Conservation (phyloP, 148 eudicot species). For the Silene uniflora region DNA sequence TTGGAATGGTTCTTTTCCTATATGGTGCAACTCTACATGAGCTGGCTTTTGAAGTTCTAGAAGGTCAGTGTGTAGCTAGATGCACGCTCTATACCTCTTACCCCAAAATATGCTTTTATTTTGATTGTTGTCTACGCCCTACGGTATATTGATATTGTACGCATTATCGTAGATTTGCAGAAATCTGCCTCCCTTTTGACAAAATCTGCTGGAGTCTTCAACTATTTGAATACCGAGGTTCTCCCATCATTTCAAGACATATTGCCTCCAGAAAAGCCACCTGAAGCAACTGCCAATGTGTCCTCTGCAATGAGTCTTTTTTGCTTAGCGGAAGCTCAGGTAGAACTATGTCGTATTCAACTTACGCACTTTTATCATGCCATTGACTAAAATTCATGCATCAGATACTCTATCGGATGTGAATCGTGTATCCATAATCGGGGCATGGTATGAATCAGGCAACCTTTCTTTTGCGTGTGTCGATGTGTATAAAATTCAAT, state of each 20-base stretch:
- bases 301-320: constrained; percentile 53
- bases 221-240: constrained; percentile 43
- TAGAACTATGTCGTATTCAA: constrained; percentile 15
- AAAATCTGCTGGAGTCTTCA: constrained; percentile 76
- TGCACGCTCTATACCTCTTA: not conserved
- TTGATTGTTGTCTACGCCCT: constrained; percentile 10
- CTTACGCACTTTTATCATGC: not conserved
- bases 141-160: constrained; percentile 5
- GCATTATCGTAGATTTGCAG: constrained; percentile 47
- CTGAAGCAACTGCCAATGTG: constrained; percentile 42
- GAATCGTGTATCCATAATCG: too few relatives aligned
- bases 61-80: constrained; percentile 33
- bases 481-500: not conserved
- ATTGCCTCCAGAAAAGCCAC: constrained; percentile 48
- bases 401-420: not conserved
- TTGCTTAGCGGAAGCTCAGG: constrained; percentile 93
- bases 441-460: too few relatives aligned
- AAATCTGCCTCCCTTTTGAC: constrained; percentile 56
- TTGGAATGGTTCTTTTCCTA: constrained; percentile 59
- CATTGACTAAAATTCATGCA: not conserved
- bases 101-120: not conserved
- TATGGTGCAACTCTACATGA: constrained; percentile 59
- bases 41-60: constrained; percentile 50
- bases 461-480: not conserved
- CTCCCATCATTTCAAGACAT: constrained; percentile 32